These are phyloP conservation scores for Aspergillaceae sp. DNA, from an alignment of 2,329 filamentous ascomycete species.

Conservation along the genomic window DNA sequence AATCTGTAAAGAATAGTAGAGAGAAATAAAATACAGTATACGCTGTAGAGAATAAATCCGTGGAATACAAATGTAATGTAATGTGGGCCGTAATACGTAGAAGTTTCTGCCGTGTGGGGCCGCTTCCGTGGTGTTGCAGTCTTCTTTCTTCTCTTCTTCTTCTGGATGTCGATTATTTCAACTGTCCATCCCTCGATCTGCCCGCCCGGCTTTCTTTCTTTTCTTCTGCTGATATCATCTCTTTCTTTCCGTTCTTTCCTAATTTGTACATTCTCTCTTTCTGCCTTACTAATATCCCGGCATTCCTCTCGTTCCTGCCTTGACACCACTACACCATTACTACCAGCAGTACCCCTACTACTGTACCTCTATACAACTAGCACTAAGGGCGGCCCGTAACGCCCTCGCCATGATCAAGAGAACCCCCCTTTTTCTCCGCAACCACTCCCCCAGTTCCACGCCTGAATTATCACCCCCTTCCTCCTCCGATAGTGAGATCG, in stretches of 20 bases:
- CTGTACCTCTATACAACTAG: no score
- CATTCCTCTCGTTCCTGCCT: neutral
- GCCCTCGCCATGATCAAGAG: slow-evolving; percentile 6
- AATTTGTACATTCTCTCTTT: neutral
- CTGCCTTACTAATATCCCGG: neutral
- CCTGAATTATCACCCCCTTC: slow-evolving; percentile 37
- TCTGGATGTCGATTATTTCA: neutral
- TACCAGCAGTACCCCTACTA: no score
- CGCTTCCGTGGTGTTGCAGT: neutral
- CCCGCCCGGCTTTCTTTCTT: no score
- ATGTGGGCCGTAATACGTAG: no score
- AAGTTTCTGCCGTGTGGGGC: no score
- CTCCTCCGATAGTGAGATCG: slow-evolving; percentile 35
- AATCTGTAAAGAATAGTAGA: no score
- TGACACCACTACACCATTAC: neutral
- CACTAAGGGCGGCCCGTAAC: no score
- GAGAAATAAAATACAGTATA: no score
- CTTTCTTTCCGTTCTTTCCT: neutral
- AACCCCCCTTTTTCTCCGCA: slow-evolving; percentile 29
- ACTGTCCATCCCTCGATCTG: no score
- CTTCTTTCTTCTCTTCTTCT: neutral
- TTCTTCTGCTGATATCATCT: neutral
- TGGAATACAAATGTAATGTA: neutral
- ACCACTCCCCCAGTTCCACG: slow-evolving; percentile 35
- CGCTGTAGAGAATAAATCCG: no score